These are phyloP conservation scores for Colletotrichum endophyticum DNA, from an alignment of 2,329 filamentous ascomycete genomes.

Conservation along the genomic window DNA sequence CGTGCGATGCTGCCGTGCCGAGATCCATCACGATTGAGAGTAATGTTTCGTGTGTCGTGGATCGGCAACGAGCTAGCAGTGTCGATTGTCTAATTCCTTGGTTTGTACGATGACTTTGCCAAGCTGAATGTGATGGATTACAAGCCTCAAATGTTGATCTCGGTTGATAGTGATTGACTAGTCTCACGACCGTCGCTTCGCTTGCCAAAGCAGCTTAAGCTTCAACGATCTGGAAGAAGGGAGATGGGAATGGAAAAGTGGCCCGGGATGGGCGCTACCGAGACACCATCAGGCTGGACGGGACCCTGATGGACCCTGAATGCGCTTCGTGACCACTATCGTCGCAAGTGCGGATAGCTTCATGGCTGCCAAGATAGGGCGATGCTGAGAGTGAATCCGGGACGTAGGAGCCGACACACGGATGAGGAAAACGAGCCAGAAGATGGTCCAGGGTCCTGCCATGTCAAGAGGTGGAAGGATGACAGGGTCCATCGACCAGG, in stretches of 20 bases:
- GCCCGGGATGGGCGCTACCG: neutral
- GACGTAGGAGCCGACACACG: neutral
- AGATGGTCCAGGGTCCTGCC: neutral
- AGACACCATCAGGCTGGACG: neutral
- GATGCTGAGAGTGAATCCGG: neutral
- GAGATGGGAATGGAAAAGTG: neutral
- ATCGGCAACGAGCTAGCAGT: slow-evolving; percentile 8
- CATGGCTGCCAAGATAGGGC: neutral
- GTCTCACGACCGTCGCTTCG: neutral
- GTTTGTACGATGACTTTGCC: neutral
- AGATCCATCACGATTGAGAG: slow-evolving; percentile 1
- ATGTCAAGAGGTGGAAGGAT: neutral
- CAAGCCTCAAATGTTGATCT: neutral
- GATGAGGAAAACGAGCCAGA: neutral
- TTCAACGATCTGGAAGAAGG: neutral
- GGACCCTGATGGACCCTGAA: neutral
- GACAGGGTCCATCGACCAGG: neutral
- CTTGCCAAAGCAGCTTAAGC: neutral
- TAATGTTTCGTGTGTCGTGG: slow-evolving; percentile 10
- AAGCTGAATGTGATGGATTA: neutral
- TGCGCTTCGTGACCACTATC: neutral
- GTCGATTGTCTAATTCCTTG: neutral
- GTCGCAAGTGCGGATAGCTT: neutral
- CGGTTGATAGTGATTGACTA: neutral
- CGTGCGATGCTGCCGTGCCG: slow-evolving; percentile 5